Evolutionary conservation across 2,329 filamentous ascomycete genomes (phyloP).

Genomic region (Ambrosiella cleistominuta): DNA sequence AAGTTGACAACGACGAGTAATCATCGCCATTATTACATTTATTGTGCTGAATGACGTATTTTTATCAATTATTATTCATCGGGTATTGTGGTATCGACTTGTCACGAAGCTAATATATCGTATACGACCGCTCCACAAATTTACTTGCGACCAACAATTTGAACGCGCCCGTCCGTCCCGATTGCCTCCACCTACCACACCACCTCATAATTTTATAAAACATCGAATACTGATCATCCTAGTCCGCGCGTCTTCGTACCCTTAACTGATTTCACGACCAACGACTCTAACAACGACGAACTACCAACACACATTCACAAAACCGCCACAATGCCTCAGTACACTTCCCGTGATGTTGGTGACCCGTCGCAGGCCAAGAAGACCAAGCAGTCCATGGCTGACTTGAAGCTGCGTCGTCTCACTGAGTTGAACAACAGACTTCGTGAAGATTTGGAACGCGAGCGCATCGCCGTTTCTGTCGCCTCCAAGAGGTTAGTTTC

Average conservation of each 20-base stretch:
- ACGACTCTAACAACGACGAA: neutral
- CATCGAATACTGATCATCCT: no score
- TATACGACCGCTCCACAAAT: no score
- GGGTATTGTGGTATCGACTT: no score
- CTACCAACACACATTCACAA: neutral
- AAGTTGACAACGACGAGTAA: no score
- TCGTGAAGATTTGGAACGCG: slow-evolving; percentile 87
- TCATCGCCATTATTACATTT: no score
- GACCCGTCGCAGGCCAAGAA: slow-evolving; percentile 58
- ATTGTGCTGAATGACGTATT: no score
- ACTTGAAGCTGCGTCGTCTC: slow-evolving; percentile 87
- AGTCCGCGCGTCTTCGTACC: neutral
- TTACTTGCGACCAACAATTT: no score
- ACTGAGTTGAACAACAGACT: slow-evolving; percentile 94
- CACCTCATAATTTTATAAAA: no score
- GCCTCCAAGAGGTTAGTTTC: slow-evolving; percentile 61
- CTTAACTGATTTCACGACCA: neutral
- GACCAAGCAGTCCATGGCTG: slow-evolving; percentile 98
- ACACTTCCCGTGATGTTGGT: slow-evolving; percentile 49
- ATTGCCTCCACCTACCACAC: no score
- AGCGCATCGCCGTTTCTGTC: slow-evolving; percentile 88
- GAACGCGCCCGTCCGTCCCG: no score
- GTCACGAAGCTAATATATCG: no score
- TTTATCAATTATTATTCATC: no score
- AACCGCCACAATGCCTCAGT: slow-evolving; percentile 39